Evolutionary conservation across 225 moss, liverwort and hornwort species (phyloP).

Genomic region (Sphagnum tenellum): DNA sequence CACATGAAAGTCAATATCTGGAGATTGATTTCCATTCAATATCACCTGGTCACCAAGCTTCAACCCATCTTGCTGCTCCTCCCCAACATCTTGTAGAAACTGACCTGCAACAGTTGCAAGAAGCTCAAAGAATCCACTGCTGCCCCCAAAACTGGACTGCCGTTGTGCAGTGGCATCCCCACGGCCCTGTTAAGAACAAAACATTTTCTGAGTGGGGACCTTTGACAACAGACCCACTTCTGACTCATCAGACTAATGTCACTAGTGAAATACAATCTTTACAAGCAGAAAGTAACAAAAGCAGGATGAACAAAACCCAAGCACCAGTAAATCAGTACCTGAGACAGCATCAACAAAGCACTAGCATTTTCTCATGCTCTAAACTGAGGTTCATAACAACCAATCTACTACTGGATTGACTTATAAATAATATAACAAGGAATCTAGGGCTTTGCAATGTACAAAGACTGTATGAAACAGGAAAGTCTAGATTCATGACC

Average conservation of each 20-base stretch:
- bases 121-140: constrained; percentile 38
- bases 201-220: neutral
- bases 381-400: neutral
- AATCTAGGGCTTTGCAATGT: neutral
- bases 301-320: neutral
- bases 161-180: constrained; percentile 17
- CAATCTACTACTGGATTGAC: neutral
- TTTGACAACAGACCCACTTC: no score
- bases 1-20: neutral
- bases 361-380: no score
- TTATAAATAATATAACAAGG: neutral
- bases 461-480: neutral
- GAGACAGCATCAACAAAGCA: neutral
- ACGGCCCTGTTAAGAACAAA: constrained; percentile 13
- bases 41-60: neutral
- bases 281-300: no score
- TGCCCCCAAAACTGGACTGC: constrained; percentile 8
- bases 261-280: no score
- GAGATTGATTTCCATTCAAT: constrained; percentile 8
- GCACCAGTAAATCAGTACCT: neutral
- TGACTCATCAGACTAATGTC: no score
- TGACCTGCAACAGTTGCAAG: constrained; percentile 54
- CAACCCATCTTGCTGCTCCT: constrained; percentile 4
- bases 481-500: neutral
- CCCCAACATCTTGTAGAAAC: constrained; percentile 42